phyloP scores from a whole-genome alignment of 192 early-diverging fungal genomes.

The Jimgerdemannia lactiflua region DNA sequence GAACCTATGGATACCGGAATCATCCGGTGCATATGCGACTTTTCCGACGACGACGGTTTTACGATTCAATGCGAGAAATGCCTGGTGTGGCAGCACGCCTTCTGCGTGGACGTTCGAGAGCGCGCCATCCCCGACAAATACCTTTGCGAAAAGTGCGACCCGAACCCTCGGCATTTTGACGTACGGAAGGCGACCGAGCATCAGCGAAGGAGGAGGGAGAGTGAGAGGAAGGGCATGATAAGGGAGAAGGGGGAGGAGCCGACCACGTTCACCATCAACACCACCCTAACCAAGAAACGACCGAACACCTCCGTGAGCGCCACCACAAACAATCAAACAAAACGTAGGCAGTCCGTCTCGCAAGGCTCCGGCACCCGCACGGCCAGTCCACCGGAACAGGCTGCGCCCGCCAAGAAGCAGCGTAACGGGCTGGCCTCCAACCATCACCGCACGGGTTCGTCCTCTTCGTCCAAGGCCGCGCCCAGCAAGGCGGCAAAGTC shows the following conservation, averaged over 20 bases:
- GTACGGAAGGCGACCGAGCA: constrained; percentile 38
- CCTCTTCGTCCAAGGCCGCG: not conserved
- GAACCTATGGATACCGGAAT: constrained; percentile 76
- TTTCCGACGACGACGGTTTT: constrained; percentile 92
- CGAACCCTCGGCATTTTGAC: constrained; percentile 53
- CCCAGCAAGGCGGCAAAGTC: not conserved
- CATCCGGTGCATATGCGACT: constrained; percentile 94
- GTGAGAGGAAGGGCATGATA: not conserved
- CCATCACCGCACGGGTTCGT: not conserved
- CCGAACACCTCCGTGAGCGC: not conserved
- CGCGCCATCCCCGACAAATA: constrained; percentile 83
- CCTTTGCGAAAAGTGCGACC: constrained; percentile 82
- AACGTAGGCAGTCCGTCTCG: not conserved
- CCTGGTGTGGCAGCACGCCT: constrained; percentile 92
- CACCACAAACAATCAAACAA: not conserved
- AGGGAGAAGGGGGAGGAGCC: not conserved
- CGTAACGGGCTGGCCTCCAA: not conserved
- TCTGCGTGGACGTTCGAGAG: constrained; percentile 74
- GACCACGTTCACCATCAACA: not conserved
- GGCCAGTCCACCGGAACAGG: not conserved
- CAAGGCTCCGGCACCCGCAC: not conserved
- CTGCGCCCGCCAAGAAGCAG: not conserved
- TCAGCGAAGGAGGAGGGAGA: constrained; percentile 23
- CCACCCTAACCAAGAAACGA: not conserved
- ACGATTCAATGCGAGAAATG: constrained; percentile 97